phyloP scores from a whole-genome alignment of 495 filamentous ascomycete genomes.

The Penicillium turbatum region DNA sequence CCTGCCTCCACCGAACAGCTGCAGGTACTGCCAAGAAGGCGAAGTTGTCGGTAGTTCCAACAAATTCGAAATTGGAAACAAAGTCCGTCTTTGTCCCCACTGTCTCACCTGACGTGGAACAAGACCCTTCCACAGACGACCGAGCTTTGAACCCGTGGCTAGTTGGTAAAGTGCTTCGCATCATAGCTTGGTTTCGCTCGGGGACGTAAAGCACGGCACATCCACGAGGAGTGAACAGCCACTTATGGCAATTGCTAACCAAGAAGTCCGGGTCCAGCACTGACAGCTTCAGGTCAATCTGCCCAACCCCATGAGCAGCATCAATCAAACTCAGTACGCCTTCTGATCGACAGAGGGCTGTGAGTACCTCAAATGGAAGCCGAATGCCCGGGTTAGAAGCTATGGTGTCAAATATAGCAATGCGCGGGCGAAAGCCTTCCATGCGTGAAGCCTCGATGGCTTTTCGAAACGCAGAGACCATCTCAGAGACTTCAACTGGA shows the following conservation, averaged over 20 bases:
- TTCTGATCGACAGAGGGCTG: slow-evolving; percentile 51
- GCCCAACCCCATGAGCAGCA: slow-evolving; percentile 71
- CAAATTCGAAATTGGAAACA: slow-evolving; percentile 64
- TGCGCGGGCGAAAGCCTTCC: slow-evolving; percentile 38
- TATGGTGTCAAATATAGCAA: slow-evolving; percentile 74
- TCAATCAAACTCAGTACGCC: slow-evolving; percentile 60
- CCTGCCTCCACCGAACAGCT: slow-evolving; percentile 56
- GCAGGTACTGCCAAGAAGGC: slow-evolving; percentile 63
- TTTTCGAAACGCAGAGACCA: slow-evolving; percentile 46
- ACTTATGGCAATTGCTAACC: slow-evolving; percentile 76
- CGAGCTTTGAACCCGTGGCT: slow-evolving; percentile 41
- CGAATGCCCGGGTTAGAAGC: slow-evolving; percentile 63
- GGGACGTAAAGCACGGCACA: slow-evolving; percentile 76
- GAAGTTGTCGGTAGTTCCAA: slow-evolving; percentile 62
- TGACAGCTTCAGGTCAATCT: slow-evolving; percentile 58
- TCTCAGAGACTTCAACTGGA: slow-evolving; percentile 53
- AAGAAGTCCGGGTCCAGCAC: slow-evolving; percentile 70
- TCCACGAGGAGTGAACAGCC: slow-evolving; percentile 69
- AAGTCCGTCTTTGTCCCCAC: slow-evolving; percentile 46
- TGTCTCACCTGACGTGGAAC: background rate
- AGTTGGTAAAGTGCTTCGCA: slow-evolving; percentile 68
- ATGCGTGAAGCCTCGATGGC: slow-evolving; percentile 36
- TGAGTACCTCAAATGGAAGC: slow-evolving; percentile 65
- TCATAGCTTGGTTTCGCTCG: slow-evolving; percentile 60
- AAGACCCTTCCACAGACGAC: background rate